Evolutionary conservation across 2,329 filamentous ascomycete genomes (phyloP).

Genomic region (Sporothrix brasiliensis): DNA sequence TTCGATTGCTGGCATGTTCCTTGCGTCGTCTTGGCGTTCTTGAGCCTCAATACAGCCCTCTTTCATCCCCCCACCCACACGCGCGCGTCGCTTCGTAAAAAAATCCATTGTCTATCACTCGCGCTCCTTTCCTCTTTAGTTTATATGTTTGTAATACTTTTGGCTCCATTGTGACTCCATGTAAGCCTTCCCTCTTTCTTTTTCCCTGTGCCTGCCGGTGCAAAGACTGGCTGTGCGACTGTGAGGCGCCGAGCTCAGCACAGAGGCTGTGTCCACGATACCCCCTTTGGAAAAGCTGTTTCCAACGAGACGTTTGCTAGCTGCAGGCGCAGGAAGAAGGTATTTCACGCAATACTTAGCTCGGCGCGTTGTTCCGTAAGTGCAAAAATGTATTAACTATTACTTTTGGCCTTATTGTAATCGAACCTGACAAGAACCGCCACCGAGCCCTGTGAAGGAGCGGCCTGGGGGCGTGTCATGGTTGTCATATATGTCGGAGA

Average conservation of each 20-base stretch:
- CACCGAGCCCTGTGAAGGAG: neutral
- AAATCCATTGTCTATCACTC: neutral
- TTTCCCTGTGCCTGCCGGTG: neutral
- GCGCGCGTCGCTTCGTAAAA: neutral
- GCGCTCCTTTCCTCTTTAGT: neutral
- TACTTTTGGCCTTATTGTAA: too few species aligned
- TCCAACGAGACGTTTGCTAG: neutral
- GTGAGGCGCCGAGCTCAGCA: conserved; percentile 4
- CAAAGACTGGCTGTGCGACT: neutral
- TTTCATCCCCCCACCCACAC: neutral
- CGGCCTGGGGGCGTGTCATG: neutral
- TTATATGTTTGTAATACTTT: neutral
- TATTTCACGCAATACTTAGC: neutral
- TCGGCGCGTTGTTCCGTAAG: neutral
- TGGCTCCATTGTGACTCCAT: neutral
- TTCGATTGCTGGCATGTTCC: neutral
- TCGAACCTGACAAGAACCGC: neutral
- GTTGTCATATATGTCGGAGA: conserved; percentile 12
- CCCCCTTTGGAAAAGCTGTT: neutral
- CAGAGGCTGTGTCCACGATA: conserved; percentile 5
- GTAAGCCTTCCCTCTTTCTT: too few species aligned
- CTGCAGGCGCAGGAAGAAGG: neutral
- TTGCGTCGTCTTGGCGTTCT: neutral
- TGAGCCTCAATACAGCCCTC: neutral
- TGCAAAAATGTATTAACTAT: neutral